phyloP scores from a whole-genome alignment of 176 grass and related monocot genomes.

The Aegilops speltoides region DNA sequence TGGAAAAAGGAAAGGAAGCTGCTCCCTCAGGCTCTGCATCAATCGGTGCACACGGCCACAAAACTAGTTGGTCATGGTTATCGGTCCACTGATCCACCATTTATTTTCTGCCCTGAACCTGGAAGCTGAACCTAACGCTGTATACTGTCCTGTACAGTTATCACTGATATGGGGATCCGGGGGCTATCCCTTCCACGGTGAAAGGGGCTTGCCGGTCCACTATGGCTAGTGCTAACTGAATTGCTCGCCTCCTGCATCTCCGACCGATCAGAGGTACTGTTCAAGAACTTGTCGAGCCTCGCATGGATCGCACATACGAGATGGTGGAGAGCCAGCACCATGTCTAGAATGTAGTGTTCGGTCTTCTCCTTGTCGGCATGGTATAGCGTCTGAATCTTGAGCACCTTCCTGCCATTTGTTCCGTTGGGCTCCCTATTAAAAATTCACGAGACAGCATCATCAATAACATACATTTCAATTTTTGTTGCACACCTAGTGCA shows the following conservation, averaged over 20 bases:
- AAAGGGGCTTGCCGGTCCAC: not conserved
- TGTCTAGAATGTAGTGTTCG: constrained; percentile 49
- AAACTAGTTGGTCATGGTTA: not conserved
- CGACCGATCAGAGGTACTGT: not conserved
- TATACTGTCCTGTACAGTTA: not conserved
- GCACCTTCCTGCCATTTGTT: not conserved
- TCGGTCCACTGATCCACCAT: not conserved
- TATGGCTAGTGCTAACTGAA: not conserved
- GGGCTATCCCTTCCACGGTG: not conserved
- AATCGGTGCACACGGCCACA: not conserved
- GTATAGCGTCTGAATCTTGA: constrained; percentile 53
- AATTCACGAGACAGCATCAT: not conserved
- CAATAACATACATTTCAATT: not conserved
- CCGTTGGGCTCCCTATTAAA: not conserved
- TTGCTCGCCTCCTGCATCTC: not conserved
- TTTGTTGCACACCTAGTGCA: not conserved
- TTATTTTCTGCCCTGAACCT: not conserved
- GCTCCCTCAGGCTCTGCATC: not conserved
- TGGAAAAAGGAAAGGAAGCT: not conserved
- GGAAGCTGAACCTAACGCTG: not conserved
- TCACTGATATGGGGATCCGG: not conserved
- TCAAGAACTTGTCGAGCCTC: not conserved
- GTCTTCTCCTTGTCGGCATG: constrained; percentile 60
- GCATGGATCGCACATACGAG: constrained; percentile 11
- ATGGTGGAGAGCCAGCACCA: constrained; percentile 53